Percentiles rank a stretch among this genome's conserved stretches.
These are phyloP conservation scores for Kernera saxatilis DNA, from an alignment of 345 rosid genomes.

Conservation along the genomic window DNA sequence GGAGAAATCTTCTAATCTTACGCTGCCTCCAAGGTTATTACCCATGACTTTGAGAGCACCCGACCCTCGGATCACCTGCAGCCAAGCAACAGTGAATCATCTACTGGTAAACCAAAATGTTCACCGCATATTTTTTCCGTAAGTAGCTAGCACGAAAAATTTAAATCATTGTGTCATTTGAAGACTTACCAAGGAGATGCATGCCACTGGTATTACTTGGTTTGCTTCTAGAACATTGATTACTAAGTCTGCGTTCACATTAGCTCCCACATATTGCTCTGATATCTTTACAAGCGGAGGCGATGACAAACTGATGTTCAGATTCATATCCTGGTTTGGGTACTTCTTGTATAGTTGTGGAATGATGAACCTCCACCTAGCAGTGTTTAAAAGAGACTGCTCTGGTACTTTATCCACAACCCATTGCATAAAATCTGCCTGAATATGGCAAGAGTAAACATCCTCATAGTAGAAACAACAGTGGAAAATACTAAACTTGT, in stretches of 20 bases:
- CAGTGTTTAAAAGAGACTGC: constrained; percentile 84
- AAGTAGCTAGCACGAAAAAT: background rate
- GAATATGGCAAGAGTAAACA: constrained; percentile 27
- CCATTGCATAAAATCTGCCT: constrained; percentile 95
- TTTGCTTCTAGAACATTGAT: constrained; percentile 64
- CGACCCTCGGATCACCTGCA: constrained; percentile 63
- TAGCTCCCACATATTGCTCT: constrained; percentile 60
- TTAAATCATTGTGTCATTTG: background rate
- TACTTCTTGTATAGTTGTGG: constrained; percentile 90
- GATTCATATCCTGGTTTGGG: constrained; percentile 80
- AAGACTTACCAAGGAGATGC: constrained; percentile 77
- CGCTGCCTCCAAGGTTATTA: constrained; percentile 80
- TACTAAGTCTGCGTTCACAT: constrained; percentile 61
- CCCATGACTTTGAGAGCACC: constrained; percentile 63
- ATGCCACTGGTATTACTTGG: constrained; percentile 79
- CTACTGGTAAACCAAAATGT: background rate
- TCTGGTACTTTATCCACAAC: constrained; percentile 83
- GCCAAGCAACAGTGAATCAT: constrained; percentile 1
- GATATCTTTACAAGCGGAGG: constrained; percentile 71
- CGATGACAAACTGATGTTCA: constrained; percentile 74
- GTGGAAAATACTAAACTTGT: background rate
- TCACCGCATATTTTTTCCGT: background rate
- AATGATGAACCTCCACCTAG: constrained; percentile 81
- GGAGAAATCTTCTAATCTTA: constrained; percentile 61
- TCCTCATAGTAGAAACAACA: constrained; percentile 8